Evolutionary conservation across 345 rosid species (phyloP), one percentile per base, ranked within the genome.

Genomic region (Populus simonii): DNA sequence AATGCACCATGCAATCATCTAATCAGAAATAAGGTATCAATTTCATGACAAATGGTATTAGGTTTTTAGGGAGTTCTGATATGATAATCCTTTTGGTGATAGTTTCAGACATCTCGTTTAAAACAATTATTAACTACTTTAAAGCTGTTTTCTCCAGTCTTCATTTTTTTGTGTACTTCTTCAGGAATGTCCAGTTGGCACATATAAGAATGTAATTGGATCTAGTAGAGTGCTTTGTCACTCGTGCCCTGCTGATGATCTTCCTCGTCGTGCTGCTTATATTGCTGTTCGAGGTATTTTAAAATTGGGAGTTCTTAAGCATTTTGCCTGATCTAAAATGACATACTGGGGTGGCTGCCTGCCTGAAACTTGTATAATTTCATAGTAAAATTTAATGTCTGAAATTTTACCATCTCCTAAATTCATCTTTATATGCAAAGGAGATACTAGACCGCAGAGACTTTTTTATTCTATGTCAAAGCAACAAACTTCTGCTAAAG

Each of bases 161-260:
- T 55, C 61, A 55, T 13, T 33, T 47, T 55, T 23, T 66, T 15
- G 69, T 27, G 31, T 9, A 43, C 75, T 79, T 81, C 84, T 88
- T 77, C 88, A 92, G 99, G 99, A 96, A 89, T 96, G 99, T 80
- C 99, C 97, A 73, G 73, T 80, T 84, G 99, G 99, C 72, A 94
- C 99, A 43, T 94, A 83, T 79, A 96, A 96, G 88, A 93, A 93
- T 74, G 91, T 88, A 63, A 88, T 85, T 76, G 99, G 99, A 79
- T 94, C 98, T 72, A 95, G 92, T 80, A 72, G 79, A 61, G 83
- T 91, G 70, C 98, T 96, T 79, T 96, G 99, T 81, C 92, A 35
- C 78, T 86, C 74, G 53, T 96, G 99, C 76, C 98, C 98, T 55
- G 78, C 84, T 72, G 18, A 80, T 71, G 97, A 94, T 86, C 93